Base-by-base conservation (phyloP, 2,329 filamentous ascomycete genomes). In the Penicillium sp. region DNA sequence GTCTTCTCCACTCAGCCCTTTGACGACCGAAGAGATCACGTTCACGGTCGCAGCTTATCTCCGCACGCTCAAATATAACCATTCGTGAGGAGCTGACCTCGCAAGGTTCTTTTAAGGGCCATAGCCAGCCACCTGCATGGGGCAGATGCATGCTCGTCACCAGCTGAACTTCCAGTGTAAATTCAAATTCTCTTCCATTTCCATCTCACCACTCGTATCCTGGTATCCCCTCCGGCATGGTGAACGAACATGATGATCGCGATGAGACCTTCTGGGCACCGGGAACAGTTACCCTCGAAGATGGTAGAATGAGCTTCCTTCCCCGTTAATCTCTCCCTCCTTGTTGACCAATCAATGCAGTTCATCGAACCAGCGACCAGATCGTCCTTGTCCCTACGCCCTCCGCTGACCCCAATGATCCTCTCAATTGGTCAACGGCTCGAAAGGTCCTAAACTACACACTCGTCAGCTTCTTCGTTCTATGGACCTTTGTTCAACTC, bases 401-500 rank as follows among this genome's bases (percentile, higher is more conserved):
- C 17, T 69, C 67, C 0, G 37, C 65, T 6, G 69, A 72, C 30
- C 70, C 71, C 1, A 72, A 74, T 30, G 72, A 73, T 45, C 68
- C 72, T 8, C 61, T 73, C 0, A 72, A 72, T 30, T 71, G 69
- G 70, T 67, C 72, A 0, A 64, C 56, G 0, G 22, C 65, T 26
- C 68, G 70, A 28, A 72, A 74, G 45, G 40, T 59, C 2, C 64
- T 74, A 33, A 72, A 74, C 26, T 72, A 71, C 28, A 65, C 65
- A 0, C 53, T 73, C 2, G 66, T 66, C n/a, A 70, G 70, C 58
- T 67, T 70, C 42, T 73, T 66, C 42, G 70, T 71, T 2, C 58
- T 72, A 13, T 70, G 68, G 60, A 73, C 70, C 4, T 72, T 72
- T 35, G 71, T 73, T 2, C 65, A 68, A 17, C 38, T 81, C 37